Conservation (phyloP, 805 yeast species). For the Kazachstania psychrophila region DNA sequence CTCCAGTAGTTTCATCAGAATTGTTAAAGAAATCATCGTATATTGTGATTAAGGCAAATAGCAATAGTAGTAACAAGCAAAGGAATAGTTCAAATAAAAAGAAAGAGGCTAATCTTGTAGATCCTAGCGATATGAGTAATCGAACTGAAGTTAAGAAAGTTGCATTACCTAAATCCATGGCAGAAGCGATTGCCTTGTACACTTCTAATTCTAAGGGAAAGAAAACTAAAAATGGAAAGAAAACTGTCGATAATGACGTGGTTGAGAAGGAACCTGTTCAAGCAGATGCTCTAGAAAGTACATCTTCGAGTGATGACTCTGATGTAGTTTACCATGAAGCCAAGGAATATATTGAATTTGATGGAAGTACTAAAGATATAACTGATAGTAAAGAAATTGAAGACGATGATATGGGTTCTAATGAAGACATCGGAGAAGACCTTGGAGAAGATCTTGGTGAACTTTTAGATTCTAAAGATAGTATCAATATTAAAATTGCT, state of each 20-base stretch:
- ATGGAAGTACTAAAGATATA: not conserved
- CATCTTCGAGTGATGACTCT: constrained; percentile 2
- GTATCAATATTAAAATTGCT: too few relatives aligned
- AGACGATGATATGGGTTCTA: constrained; percentile 1
- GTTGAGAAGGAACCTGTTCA: not conserved
- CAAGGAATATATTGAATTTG: constrained; percentile 7
- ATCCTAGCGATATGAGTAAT: constrained; percentile 2
- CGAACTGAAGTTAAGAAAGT: constrained; percentile 50
- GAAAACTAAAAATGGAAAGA: not conserved
- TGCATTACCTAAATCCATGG: constrained; percentile 45
- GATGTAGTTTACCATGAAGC: constrained; percentile 19
- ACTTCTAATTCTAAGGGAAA: constrained; percentile 4
- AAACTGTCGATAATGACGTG: not conserved
- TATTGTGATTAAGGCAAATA: constrained; percentile 31
- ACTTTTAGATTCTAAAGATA: not conserved
- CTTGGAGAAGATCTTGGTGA: constrained; percentile 5
- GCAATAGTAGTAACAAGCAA: not conserved
- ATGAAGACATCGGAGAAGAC: constrained; percentile 2
- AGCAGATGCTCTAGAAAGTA: not conserved
- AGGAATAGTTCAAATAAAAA: constrained; percentile 1
- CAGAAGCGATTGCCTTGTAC: constrained; percentile 37
- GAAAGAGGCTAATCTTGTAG: constrained; percentile 4
- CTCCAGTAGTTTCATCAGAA: constrained; percentile 1
- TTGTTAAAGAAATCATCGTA: constrained; percentile 37
- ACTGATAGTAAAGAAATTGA: not conserved